These are phyloP conservation scores for Globisporangium splendens DNA, from an alignment of 352 stramenopile genomes.

Conservation along the genomic window DNA sequence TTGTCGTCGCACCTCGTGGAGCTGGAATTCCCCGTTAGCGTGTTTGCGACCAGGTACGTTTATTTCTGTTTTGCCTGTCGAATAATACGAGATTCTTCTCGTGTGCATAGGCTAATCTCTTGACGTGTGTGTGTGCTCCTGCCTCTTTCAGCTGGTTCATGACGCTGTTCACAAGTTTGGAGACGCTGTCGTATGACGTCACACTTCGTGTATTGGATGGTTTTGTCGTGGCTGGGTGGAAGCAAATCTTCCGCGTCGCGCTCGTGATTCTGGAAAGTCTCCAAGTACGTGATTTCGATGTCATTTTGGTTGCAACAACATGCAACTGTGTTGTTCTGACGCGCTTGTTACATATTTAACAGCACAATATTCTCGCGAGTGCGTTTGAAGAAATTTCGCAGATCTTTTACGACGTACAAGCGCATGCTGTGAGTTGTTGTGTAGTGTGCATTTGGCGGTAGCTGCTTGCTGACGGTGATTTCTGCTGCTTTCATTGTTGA, in stretches of 20 bases:
- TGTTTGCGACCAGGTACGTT: constrained; percentile 57
- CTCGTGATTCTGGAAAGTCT: constrained; percentile 53
- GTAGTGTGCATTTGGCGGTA: not conserved
- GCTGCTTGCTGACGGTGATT: too few relatives aligned
- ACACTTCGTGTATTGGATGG: constrained; percentile 60
- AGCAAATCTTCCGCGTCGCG: constrained; percentile 61
- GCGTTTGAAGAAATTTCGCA: constrained; percentile 71
- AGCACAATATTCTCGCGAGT: constrained; percentile 53
- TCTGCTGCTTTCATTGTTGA: not conserved
- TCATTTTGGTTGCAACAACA: too few relatives aligned
- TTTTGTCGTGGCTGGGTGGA: constrained; percentile 72
- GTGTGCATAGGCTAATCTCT: too few relatives aligned
- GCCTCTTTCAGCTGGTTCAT: constrained; percentile 65
- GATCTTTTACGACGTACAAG: constrained; percentile 70
- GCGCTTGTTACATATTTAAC: not conserved
- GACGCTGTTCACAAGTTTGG: constrained; percentile 78
- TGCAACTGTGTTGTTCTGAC: not conserved
- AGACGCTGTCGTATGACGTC: constrained; percentile 56
- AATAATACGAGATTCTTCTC: not conserved
- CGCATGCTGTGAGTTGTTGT: constrained; percentile 39
- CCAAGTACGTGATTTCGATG: constrained; percentile 22
- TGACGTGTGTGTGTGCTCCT: not conserved
- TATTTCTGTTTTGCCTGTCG: not conserved
- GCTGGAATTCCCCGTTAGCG: constrained; percentile 70
- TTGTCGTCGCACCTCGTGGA: constrained; percentile 40